A percentile compares a stretch with the other conserved stretches of the same genome.
phyloP scores from a whole-genome alignment of 2,329 filamentous ascomycete species.

The Neonectria neomacrospora region DNA sequence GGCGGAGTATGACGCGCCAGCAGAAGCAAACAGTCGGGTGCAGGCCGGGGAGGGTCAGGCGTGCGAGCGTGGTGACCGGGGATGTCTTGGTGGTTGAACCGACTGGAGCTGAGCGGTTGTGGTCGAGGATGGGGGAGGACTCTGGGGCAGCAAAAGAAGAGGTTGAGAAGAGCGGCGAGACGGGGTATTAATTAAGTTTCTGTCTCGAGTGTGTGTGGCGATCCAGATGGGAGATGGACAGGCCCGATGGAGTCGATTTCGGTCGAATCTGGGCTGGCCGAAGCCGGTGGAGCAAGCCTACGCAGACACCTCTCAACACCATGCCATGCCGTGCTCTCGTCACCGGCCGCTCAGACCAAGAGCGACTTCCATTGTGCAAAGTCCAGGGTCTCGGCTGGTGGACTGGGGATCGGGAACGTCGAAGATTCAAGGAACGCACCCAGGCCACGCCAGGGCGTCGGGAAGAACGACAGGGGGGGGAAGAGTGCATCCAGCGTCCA shows the following conservation, averaged over 20 bases:
- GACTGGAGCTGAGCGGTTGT: conserved; percentile 6
- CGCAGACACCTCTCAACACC: conserved; percentile 5
- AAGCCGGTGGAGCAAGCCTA: conserved; percentile 8
- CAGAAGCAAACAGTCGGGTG: conserved; percentile 6
- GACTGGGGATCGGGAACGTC: conserved; percentile 25
- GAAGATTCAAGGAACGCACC: conserved; percentile 11
- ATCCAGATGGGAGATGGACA: conserved; percentile 27
- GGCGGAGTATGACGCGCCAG: conserved; percentile 28
- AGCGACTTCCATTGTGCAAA: conserved; percentile 14
- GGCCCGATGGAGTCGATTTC: conserved; percentile 18
- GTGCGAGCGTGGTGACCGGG: conserved; percentile 19
- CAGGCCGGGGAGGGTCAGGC: conserved; percentile 4
- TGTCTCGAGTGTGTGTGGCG: conserved; percentile 27
- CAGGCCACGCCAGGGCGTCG: conserved; percentile 28
- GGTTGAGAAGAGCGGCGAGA: conserved; percentile 31
- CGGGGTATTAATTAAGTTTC: conserved; percentile 42
- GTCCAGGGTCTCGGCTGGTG: conserved; percentile 15
- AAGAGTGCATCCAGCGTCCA: background rate
- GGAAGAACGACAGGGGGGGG: conserved; percentile 23
- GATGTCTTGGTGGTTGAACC: conserved; percentile 13
- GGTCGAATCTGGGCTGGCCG: conserved; percentile 18
- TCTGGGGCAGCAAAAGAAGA: conserved; percentile 8
- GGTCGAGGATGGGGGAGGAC: conserved; percentile 18
- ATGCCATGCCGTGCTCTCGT: conserved; percentile 1
- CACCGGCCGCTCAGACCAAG: background rate